Conservation (phyloP, 495 filamentous ascomycete genomes). For the Penicillium riverlandense region DNA sequence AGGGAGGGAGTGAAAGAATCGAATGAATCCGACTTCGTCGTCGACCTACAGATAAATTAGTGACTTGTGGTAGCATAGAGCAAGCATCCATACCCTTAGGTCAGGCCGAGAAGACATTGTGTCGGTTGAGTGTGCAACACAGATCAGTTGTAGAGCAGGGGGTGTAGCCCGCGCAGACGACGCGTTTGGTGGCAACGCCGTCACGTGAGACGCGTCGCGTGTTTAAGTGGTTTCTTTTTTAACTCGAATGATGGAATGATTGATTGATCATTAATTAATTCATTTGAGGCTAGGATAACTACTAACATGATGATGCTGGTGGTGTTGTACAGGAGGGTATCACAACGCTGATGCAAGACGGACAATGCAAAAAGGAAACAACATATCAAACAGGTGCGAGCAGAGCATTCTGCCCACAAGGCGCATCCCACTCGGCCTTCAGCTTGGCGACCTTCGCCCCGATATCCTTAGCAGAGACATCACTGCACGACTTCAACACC, state of each 20-base stretch:
- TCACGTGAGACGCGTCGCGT: slow-evolving; percentile 36
- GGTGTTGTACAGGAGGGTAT: slow-evolving; percentile 12
- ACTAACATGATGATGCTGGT: no score
- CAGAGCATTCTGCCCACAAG: no score
- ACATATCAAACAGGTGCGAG: background rate
- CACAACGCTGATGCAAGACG: slow-evolving; percentile 26
- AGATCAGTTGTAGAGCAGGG: slow-evolving; percentile 1
- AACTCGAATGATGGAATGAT: background rate
- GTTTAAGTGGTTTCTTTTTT: slow-evolving; percentile 17
- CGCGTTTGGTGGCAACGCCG: slow-evolving; percentile 18
- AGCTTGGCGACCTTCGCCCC: slow-evolving; percentile 26
- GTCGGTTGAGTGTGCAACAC: slow-evolving; percentile 10
- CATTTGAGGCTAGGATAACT: slow-evolving; percentile 1
- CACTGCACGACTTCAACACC: slow-evolving; percentile 36
- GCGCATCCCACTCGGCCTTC: slow-evolving; percentile 21
- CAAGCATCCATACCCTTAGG: slow-evolving; percentile 55
- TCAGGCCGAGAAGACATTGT: slow-evolving; percentile 88
- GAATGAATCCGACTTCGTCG: slow-evolving; percentile 93
- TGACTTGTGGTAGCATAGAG: no score
- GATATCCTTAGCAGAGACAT: slow-evolving; percentile 34
- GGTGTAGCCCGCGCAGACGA: background rate
- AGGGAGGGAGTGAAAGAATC: slow-evolving; percentile 80
- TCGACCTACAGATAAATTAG: slow-evolving; percentile 56
- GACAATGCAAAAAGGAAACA: slow-evolving; percentile 5
- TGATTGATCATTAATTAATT: slow-evolving; percentile 8